Base-by-base conservation (phyloP, 2,329 filamentous ascomycete genomes). In the Diaporthe sp. region DNA sequence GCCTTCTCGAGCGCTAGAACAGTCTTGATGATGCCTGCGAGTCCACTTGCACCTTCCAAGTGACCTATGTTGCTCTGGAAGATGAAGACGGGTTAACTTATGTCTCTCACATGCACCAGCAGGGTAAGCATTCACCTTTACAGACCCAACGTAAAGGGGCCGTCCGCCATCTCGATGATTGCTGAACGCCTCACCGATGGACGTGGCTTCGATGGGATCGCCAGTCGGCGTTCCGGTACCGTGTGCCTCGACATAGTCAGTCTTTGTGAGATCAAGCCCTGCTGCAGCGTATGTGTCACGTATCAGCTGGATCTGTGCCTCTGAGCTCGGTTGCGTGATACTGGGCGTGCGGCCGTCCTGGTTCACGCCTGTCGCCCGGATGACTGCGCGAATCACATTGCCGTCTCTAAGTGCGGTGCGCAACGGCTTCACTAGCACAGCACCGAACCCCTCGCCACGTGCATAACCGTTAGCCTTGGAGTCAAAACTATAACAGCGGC, bases 1-100 rank as follows among this genome's bases (percentile, higher is more conserved):
- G 84, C 85, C 70, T 85, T 83, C 75, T 89, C 87, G 2, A 90
- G 82, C 82, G 87, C 87, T 73, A 89, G 75, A 1, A 85, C 84
- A 0, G 86, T 84, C 79, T 90, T 90, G 75, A 90, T 87, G 39
- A 90, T 79, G 4, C 84, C 86, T 0, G 86, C 83, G 19, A 90
- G 84, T 25, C 88, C 81, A 5, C 85, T 86, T 0, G 86, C 86
- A 2, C 84, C 87, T 75, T 90, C 88, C 5, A 87, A 75, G 78
- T 90, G 88, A 8, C 88, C 88, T 47, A 85, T 78, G 68, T 84
- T 85, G 39, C 82, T 78, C 75, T 58, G 17, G 32, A 58, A 58
- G 10, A 37, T 25, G 22, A n/a, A 0, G 2, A 37, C n/a, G n/a
- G 9, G n/a, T 50, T 1, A n/a, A 50, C 2, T 32, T 10, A 10